Percentiles rank a stretch among this genome's conserved stretches.
Evolutionary conservation across 1,284 basidiomycete species (phyloP).

Genomic region (Ceratorhiza oryzae-sativae): DNA sequence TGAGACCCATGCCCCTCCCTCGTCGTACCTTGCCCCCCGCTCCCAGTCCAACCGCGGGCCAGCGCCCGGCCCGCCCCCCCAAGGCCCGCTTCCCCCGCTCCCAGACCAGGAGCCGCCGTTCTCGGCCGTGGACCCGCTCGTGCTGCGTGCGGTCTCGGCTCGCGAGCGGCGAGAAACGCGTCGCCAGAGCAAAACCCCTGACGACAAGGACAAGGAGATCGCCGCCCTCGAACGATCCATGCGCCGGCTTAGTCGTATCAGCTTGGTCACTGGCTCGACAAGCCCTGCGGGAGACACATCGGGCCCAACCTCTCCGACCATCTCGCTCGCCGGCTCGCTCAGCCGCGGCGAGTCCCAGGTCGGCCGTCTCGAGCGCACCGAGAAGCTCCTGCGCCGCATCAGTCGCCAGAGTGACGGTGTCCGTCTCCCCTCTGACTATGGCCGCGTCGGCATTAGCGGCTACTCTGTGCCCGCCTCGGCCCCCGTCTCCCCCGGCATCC

Average conservation of each 20-base stretch:
- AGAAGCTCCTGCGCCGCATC: slow-evolving; percentile 31
- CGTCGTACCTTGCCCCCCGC: neutral
- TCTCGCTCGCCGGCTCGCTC: neutral
- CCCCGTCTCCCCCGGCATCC: slow-evolving; percentile 23
- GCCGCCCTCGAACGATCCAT: slow-evolving; percentile 25
- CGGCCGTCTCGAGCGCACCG: slow-evolving; percentile 4
- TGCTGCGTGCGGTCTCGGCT: slow-evolving; percentile 4
- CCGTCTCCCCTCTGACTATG: slow-evolving; percentile 25
- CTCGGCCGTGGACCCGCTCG: neutral
- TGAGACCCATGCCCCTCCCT: neutral
- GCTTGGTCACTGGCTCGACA: neutral
- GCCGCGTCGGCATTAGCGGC: slow-evolving; percentile 23
- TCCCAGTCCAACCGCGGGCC: neutral
- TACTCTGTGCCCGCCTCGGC: slow-evolving; percentile 19
- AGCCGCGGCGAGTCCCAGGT: neutral
- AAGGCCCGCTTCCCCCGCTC: slow-evolving; percentile 12
- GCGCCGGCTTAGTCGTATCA: slow-evolving; percentile 29
- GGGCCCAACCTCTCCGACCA: slow-evolving; percentile 6
- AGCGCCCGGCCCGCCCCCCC: slow-evolving; percentile 8
- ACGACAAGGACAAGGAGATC: neutral
- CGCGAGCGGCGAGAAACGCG: neutral
- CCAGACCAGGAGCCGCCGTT: neutral
- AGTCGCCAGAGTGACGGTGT: slow-evolving; percentile 18
- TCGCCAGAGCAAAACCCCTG: slow-evolving; percentile 20
- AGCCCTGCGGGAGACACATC: neutral